Evolutionary conservation across 495 filamentous ascomycete genomes (phyloP).

Genomic region (Trichocladium uniseriatum): DNA sequence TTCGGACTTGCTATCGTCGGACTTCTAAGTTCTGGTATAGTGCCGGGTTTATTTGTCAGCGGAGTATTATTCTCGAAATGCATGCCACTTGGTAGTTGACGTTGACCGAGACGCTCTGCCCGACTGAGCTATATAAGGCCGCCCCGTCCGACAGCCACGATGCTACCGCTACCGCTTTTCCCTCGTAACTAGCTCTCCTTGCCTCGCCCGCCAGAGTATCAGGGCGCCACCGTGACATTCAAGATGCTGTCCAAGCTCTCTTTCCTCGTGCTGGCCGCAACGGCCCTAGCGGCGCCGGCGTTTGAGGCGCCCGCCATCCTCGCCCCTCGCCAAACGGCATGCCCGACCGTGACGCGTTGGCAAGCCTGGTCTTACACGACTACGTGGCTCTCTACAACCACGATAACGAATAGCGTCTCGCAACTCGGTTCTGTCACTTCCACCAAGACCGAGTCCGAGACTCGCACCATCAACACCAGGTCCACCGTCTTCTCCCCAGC

Average conservation of each 20-base stretch:
- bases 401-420: not conserved
- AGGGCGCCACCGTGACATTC: not conserved
- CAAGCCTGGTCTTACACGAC: not conserved
- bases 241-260: not conserved
- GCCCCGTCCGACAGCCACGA: too few species aligned
- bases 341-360: not conserved
- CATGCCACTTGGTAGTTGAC: too few species aligned
- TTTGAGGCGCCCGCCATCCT: not conserved
- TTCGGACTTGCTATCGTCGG: too few species aligned
- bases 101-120: too few species aligned
- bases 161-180: too few species aligned
- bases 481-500: not conserved
- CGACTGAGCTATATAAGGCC: too few species aligned
- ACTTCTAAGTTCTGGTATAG: too few species aligned
- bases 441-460: slow-evolving; percentile 4
- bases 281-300: not conserved
- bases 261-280: not conserved
- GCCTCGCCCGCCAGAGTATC: too few species aligned
- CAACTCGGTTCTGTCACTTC: slow-evolving; percentile 3
- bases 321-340: not conserved
- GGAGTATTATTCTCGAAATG: too few species aligned
- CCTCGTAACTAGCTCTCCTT: too few species aligned
- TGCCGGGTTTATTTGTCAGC: too few species aligned
- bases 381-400: not conserved
- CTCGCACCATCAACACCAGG: not conserved